Conservation (phyloP, 2,329 filamentous ascomycete genomes). For the Stagonosporopsis chrysanthemi region DNA sequence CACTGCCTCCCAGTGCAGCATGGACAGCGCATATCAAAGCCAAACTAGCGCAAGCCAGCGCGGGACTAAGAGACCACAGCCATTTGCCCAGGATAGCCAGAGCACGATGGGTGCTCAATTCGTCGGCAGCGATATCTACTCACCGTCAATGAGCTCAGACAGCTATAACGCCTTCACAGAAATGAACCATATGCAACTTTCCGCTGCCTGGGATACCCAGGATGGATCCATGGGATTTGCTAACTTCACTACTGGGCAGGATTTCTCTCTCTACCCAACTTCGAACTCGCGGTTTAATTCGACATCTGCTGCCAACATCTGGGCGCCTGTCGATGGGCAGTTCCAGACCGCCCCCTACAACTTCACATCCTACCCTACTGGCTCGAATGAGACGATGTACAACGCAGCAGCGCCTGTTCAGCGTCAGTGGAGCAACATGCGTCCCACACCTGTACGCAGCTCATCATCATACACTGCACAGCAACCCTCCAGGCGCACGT, state of each 20-base stretch:
- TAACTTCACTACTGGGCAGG: conserved; percentile 50
- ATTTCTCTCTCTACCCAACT: conserved; percentile 39
- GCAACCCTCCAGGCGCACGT: conserved; percentile 33
- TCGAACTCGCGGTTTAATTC: conserved; percentile 37
- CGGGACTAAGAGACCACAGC: conserved; percentile 37
- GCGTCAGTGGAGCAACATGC: conserved; percentile 32
- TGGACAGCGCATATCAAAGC: conserved; percentile 54
- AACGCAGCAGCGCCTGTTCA: conserved; percentile 27
- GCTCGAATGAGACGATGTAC: conserved; percentile 37
- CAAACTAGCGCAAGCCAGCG: conserved; percentile 48
- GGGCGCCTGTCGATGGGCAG: conserved; percentile 36
- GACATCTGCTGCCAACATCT: conserved; percentile 30
- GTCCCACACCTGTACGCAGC: conserved; percentile 31
- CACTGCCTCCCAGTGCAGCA: conserved; percentile 51
- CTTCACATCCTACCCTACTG: conserved; percentile 36
- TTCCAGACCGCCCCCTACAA: conserved; percentile 38
- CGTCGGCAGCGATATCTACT: conserved; percentile 44
- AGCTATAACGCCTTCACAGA: conserved; percentile 46
- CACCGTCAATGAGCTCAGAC: conserved; percentile 48
- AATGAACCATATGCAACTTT: conserved; percentile 45
- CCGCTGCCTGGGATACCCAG: conserved; percentile 43
- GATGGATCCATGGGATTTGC: conserved; percentile 44
- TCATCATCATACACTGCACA: conserved; percentile 39
- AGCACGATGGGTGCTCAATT: conserved; percentile 41
- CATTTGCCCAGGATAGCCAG: conserved; percentile 42